These are phyloP conservation scores for Neoboletus subvelutipes DNA, from an alignment of 768 basidiomycete species.

Conservation along the genomic window DNA sequence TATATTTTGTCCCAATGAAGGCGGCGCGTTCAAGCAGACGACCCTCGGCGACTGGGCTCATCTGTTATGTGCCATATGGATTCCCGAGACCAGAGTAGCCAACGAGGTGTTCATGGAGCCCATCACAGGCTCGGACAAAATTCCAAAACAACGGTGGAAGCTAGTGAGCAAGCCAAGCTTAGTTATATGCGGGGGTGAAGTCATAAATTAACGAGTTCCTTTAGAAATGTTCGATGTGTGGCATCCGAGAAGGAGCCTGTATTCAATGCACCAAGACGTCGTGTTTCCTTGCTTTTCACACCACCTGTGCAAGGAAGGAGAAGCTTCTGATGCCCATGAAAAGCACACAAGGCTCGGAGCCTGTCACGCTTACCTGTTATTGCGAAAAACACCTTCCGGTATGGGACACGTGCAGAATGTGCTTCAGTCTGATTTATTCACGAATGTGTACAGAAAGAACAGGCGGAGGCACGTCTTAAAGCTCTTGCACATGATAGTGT, in stretches of 20 bases:
- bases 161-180: slow-evolving; percentile 55
- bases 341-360: slow-evolving; percentile 70
- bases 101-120: slow-evolving; percentile 99
- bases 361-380: slow-evolving; percentile 69
- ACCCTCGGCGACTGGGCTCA: slow-evolving; percentile 92
- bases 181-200: neutral
- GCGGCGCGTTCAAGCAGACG: slow-evolving; percentile 98
- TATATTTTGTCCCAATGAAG: slow-evolving; percentile 94
- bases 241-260: slow-evolving; percentile 72
- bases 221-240: slow-evolving; percentile 66
- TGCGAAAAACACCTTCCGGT: slow-evolving; percentile 94
- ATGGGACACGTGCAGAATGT: slow-evolving; percentile 25
- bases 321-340: slow-evolving; percentile 89
- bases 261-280: slow-evolving; percentile 92
- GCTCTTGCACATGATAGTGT: slow-evolving; percentile 47
- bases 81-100: slow-evolving; percentile 89
- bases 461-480: slow-evolving; percentile 60
- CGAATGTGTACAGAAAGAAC: slow-evolving; percentile 52
- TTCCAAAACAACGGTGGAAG: slow-evolving; percentile 92
- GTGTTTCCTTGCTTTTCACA: slow-evolving; percentile 93
- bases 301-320: slow-evolving; percentile 88
- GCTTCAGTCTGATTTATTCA: neutral
- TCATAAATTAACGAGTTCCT: slow-evolving; percentile 8
- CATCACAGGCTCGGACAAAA: slow-evolving; percentile 82
- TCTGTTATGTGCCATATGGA: slow-evolving; percentile 95